Base-by-base conservation (phyloP, 345 rosid genomes). In the Toxicodendron radicans region DNA sequence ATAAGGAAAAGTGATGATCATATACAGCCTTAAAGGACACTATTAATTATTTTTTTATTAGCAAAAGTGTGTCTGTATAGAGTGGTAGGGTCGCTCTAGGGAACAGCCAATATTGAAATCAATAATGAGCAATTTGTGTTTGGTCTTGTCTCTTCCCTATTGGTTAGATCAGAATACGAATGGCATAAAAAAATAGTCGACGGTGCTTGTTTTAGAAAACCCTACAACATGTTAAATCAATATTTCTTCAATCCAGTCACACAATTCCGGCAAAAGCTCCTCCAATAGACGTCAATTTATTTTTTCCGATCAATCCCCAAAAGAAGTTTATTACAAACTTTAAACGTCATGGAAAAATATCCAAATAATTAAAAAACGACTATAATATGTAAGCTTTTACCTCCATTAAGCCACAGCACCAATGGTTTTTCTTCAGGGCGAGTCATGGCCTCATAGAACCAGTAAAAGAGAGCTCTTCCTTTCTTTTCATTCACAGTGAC, bases 381-480 rank as follows among this genome's bases (percentile, higher is more conserved):
- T 17, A 32, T 38, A 45, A 16, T 20, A 58, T 38, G 45, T 5
- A 33, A 51, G 20, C 78, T 75, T 88, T 35, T 38, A 94, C 98
- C 98, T 88, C 98, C 98, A 82, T 92, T 94, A 41, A 94, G 97
- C 98, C 97, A 92, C 24, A 94, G 86, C 23, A 94, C 98, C 58
- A 94, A 73, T 60, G 98, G 97, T 49, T 88, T 94, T 63, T 85
- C 77, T 20, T 87, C 85, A 38, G 97, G 87, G 11, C 56, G 76
- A 68, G 75, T 57, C 59, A 76, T 75, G 77, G 95, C 90, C 79
- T 94, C 97, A 38, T 84, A 92, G 82, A 94, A 94, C 97, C 98
- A 94, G 75, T 94, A 92, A 75, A 94, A 94, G 72, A 94, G 86
- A 43, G 91, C 89, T 59, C 98, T 81, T 51, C 90, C 92, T 41